A percentile compares a stretch with the other conserved stretches of the same genome.
These are phyloP conservation scores for Hypoxylon trugodes DNA, from an alignment of 495 filamentous ascomycete species.

Conservation along the genomic window DNA sequence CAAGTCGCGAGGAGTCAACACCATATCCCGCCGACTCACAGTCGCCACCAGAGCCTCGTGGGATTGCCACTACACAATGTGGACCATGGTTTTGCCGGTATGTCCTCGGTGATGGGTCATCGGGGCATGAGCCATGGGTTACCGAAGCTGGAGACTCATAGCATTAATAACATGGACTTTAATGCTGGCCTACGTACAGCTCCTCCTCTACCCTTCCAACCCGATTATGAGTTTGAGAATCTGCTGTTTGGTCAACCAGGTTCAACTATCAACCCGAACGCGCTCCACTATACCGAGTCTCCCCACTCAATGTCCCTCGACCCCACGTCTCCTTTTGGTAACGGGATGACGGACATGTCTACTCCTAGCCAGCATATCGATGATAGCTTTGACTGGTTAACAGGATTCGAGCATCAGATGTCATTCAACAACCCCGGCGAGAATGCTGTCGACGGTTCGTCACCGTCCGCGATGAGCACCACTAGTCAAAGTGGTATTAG, in stretches of 20 bases:
- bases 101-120: slow-evolving; percentile 71
- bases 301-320: slow-evolving; percentile 77
- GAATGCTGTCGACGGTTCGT: slow-evolving; percentile 87
- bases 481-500: slow-evolving; percentile 91
- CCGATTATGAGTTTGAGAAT: slow-evolving; percentile 78
- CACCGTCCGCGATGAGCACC: slow-evolving; percentile 92
- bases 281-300: slow-evolving; percentile 90
- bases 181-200: slow-evolving; percentile 79
- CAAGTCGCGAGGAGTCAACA: slow-evolving; percentile 60
- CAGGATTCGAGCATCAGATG: slow-evolving; percentile 79
- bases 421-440: slow-evolving; percentile 74
- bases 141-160: slow-evolving; percentile 84
- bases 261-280: slow-evolving; percentile 93
- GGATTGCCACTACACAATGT: slow-evolving; percentile 70
- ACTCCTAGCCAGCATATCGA: slow-evolving; percentile 67
- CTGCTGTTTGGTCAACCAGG: slow-evolving; percentile 70
- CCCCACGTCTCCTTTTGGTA: slow-evolving; percentile 76
- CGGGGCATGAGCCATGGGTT: slow-evolving; percentile 72
- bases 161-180: slow-evolving; percentile 62
- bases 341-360: slow-evolving; percentile 67
- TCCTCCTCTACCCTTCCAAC: slow-evolving; percentile 74
- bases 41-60: slow-evolving; percentile 71
- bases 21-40: slow-evolving; percentile 63
- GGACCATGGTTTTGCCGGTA: slow-evolving; percentile 67
- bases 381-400: slow-evolving; percentile 88